These are phyloP conservation scores for Selenicereus undatus DNA, from an alignment of 148 eudicot genomes.

Conservation along the genomic window DNA sequence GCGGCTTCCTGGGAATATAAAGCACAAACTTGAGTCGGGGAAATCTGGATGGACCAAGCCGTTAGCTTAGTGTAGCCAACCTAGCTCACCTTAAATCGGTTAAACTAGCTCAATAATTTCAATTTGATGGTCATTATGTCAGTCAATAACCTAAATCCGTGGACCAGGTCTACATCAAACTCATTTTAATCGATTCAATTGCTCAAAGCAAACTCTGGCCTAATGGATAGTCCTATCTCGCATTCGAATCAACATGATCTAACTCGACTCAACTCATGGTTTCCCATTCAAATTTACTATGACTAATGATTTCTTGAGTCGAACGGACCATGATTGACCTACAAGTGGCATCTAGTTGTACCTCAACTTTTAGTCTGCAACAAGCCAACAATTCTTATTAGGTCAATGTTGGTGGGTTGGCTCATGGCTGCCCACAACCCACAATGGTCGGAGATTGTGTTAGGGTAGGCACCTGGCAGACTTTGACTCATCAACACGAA, in stretches of 20 bases:
- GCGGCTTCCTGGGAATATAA: too few species aligned
- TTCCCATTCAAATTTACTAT: too few species aligned
- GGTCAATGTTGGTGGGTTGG: neutral
- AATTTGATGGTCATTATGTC: too few species aligned
- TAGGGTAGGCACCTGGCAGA: neutral
- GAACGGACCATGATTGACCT: neutral
- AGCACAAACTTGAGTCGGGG: too few species aligned
- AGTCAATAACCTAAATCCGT: neutral
- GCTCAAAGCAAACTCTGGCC: neutral
- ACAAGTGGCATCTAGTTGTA: neutral
- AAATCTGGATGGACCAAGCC: too few species aligned
- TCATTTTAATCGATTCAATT: neutral
- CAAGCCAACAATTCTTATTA: neutral
- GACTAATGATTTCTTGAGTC: too few species aligned
- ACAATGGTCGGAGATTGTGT: neutral
- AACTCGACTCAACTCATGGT: neutral
- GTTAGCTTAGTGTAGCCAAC: too few species aligned
- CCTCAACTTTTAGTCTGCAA: neutral
- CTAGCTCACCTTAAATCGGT: too few species aligned
- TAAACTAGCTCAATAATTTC: too few species aligned
- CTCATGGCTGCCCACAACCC: neutral
- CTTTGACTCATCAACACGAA: neutral
- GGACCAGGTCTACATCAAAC: neutral
- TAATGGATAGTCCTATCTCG: neutral
- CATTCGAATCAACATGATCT: neutral